Percentiles rank a stretch among this genome's conserved stretches.
Conservation (phyloP, 768 basidiomycete species). For the Kwoniella newhampshirensis region DNA sequence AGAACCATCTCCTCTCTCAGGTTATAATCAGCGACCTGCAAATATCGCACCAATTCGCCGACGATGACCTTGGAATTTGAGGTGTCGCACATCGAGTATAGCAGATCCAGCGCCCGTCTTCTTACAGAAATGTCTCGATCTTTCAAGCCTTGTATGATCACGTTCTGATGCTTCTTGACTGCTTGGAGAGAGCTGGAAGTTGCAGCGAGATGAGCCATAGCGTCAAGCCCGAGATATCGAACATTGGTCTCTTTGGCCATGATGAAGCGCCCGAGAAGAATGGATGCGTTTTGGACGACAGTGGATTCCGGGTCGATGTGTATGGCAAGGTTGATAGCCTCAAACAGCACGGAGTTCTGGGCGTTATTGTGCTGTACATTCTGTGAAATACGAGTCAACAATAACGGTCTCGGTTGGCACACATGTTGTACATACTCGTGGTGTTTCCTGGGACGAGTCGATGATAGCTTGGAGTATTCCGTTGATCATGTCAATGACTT, state of each 20-base stretch:
- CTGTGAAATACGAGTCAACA: conserved; percentile 39
- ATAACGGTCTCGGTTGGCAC: not conserved
- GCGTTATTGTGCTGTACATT: conserved; percentile 99
- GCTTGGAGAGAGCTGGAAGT: conserved; percentile 85
- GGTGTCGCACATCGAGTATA: conserved; percentile 99
- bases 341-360: conserved; percentile 95
- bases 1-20: conserved; percentile 98
- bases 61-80: conserved; percentile 95
- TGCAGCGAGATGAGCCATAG: conserved; percentile 96
- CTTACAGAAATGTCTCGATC: conserved; percentile 98
- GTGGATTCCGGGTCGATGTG: conserved; percentile 89
- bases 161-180: conserved; percentile 92
- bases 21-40: conserved; percentile 94
- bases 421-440: conserved; percentile 53
- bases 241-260: conserved; percentile 98
- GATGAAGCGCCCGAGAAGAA: conserved; percentile 91
- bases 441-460: conserved; percentile 80
- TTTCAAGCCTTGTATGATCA: conserved; percentile 88
- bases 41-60: conserved; percentile 87
- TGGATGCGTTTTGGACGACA: conserved; percentile 80
- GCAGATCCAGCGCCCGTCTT: conserved; percentile 84
- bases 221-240: conserved; percentile 93
- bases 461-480: conserved; percentile 85
- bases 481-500: conserved; percentile 71
- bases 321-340: conserved; percentile 94